Conservation (phyloP, 345 rosid genomes). For the Gossypium bickii region DNA sequence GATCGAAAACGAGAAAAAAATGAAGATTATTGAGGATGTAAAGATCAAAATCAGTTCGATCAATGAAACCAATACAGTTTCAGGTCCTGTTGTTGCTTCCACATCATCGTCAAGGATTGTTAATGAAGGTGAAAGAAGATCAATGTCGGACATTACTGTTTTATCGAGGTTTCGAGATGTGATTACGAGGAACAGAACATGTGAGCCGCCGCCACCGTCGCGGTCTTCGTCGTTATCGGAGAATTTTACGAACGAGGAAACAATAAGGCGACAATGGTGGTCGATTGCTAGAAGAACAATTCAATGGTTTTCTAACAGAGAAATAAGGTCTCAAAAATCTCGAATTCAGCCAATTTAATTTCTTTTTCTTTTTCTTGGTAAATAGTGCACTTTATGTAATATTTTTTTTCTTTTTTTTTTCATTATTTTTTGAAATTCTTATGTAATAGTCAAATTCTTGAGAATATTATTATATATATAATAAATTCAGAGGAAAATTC, state of each 20-base stretch:
- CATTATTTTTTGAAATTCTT: too few relatives aligned
- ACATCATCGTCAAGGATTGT: constrained; percentile 33
- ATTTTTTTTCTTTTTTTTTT: too few relatives aligned
- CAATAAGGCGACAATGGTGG: constrained; percentile 53
- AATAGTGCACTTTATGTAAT: too few relatives aligned
- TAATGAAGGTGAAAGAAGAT: constrained; percentile 42
- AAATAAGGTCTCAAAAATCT: constrained; percentile 31
- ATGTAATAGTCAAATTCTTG: too few relatives aligned
- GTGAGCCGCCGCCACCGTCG: constrained; percentile 8
- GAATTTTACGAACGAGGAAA: constrained; percentile 35
- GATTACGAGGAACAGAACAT: constrained; percentile 21
- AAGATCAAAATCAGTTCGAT: constrained; percentile 38
- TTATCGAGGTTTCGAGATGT: constrained; percentile 46
- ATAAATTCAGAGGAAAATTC: too few relatives aligned
- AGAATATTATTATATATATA: too few relatives aligned
- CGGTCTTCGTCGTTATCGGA: constrained; percentile 16
- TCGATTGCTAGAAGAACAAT: constrained; percentile 70
- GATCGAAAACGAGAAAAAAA: constrained; percentile 25
- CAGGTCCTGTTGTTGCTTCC: constrained; percentile 16
- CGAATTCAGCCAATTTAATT: background rate
- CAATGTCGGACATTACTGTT: constrained; percentile 69
- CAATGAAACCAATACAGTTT: constrained; percentile 18
- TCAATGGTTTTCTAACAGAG: constrained; percentile 68
- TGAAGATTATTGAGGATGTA: constrained; percentile 53
- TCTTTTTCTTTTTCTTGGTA: background rate